Conservation (phyloP, 2,329 filamentous ascomycete species). For the Diaporthe longicolla region DNA sequence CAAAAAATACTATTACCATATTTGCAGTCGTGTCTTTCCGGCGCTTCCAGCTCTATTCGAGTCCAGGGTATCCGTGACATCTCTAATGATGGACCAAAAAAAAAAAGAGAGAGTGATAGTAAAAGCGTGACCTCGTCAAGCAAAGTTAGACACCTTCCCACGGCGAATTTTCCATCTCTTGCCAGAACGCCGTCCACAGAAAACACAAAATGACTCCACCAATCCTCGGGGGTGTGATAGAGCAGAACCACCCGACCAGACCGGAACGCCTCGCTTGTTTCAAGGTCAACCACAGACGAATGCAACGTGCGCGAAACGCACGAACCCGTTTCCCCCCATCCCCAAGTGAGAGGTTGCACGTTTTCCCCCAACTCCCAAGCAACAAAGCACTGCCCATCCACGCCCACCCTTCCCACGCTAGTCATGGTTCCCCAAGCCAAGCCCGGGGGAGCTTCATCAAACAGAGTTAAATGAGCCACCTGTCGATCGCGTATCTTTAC, state of each 20-base stretch:
- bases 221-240: conserved; percentile 4
- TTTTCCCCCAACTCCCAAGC: conserved; percentile 4
- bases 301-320: conserved; percentile 16
- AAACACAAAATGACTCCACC: not conserved
- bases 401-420: not conserved
- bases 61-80: conserved; percentile 19
- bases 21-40: not conserved
- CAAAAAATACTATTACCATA: not conserved
- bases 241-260: conserved; percentile 1
- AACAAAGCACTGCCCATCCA: not conserved
- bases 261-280: conserved; percentile 33
- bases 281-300: conserved; percentile 26
- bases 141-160: not conserved
- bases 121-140: not conserved
- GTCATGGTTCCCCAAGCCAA: conserved; percentile 6
- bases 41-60: conserved; percentile 7
- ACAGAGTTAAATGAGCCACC: conserved; percentile 29
- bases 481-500: not conserved
- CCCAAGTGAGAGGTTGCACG: not conserved
- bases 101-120: not conserved
- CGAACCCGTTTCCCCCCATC: not conserved
- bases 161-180: not conserved
- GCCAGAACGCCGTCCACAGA: conserved; percentile 12
- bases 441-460: conserved; percentile 6
- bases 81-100: conserved; percentile 1